Percentiles rank a stretch among this genome's conserved stretches.
Evolutionary conservation across 495 filamentous ascomycete species (phyloP).

Genomic region (Trichoderma reesei): DNA sequence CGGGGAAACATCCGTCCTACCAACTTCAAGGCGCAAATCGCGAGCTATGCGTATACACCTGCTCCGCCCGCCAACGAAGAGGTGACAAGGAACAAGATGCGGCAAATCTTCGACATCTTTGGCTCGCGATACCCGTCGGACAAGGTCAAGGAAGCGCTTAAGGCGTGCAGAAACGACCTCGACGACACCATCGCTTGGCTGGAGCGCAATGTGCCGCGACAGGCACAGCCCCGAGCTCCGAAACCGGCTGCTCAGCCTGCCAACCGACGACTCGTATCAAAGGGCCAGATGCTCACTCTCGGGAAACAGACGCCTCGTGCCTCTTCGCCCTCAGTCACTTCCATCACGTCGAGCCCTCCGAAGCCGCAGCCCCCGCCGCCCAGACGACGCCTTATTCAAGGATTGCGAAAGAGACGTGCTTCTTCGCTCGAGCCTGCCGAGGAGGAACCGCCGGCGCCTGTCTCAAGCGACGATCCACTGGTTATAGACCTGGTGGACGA

Average conservation of each 20-base stretch:
- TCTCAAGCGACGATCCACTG: conserved; percentile 3
- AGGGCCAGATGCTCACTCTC: conserved; percentile 18
- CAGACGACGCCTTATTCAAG: conserved; percentile 45
- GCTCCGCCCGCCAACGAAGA: conserved; percentile 12
- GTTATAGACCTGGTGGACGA: conserved; percentile 9
- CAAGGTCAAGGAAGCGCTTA: not conserved
- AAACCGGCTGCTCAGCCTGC: conserved; percentile 17
- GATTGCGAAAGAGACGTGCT: conserved; percentile 36
- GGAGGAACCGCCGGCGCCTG: not conserved
- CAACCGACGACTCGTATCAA: not conserved
- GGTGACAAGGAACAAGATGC: conserved; percentile 4
- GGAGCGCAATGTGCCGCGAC: conserved; percentile 8
- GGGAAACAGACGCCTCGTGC: conserved; percentile 12
- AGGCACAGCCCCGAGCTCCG: conserved; percentile 14
- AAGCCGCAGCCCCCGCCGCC: conserved; percentile 24
- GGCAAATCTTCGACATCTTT: conserved; percentile 9
- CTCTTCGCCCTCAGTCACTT: conserved; percentile 17
- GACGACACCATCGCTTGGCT: conserved; percentile 6
- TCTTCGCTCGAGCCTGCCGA: conserved; percentile 28
- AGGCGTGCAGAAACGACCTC: not conserved
- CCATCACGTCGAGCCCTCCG: conserved; percentile 10
- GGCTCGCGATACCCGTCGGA: not conserved
- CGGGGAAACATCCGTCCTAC: conserved; percentile 11
- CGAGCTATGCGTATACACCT: conserved; percentile 4
- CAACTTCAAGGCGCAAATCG: conserved; percentile 7